phyloP scores from a whole-genome alignment of 2,329 filamentous ascomycete species.

The Aspergillus ochraceus region DNA sequence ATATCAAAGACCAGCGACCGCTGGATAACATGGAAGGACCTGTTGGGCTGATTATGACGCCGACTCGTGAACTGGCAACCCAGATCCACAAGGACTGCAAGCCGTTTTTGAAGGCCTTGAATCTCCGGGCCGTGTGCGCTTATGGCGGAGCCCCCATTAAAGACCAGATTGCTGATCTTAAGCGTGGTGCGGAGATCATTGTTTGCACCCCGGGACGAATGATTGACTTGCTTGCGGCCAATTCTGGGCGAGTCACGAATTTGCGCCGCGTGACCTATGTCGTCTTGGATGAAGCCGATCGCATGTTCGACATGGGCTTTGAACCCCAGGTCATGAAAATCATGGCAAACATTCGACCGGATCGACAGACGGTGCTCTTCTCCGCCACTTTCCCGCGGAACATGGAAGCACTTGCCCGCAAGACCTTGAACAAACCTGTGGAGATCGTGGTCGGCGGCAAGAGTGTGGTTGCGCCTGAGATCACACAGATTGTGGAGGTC shows the following conservation, averaged over 20 bases:
- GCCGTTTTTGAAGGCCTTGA: slow-evolving; percentile 84
- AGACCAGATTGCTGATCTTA: slow-evolving; percentile 94
- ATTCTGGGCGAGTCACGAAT: slow-evolving; percentile 91
- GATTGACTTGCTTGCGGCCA: slow-evolving; percentile 92
- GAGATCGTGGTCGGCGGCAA: slow-evolving; percentile 91
- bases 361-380: slow-evolving; percentile 91
- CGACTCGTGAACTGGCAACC: slow-evolving; percentile 87
- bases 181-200: slow-evolving; percentile 90
- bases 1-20: slow-evolving; percentile 89
- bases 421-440: slow-evolving; percentile 79
- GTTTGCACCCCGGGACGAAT: slow-evolving; percentile 93
- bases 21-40: slow-evolving; percentile 84
- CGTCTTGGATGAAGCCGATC: slow-evolving; percentile 93
- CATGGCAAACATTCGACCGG: slow-evolving; percentile 83
- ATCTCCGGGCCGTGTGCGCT: slow-evolving; percentile 82
- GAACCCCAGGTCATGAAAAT: slow-evolving; percentile 98
- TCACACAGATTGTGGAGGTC: slow-evolving; percentile 90
- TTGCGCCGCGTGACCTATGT: slow-evolving; percentile 87
- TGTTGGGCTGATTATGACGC: slow-evolving; percentile 85
- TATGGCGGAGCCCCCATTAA: slow-evolving; percentile 96
- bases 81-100: slow-evolving; percentile 96
- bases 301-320: slow-evolving; percentile 99
- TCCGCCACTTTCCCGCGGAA: slow-evolving; percentile 94
- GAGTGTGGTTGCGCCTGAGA: slow-evolving; percentile 67
- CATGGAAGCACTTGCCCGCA: slow-evolving; percentile 87